Evolutionary conservation across 148 eudicot genomes (phyloP), one percentile per base, ranked within the genome.

Genomic region (Tetragonia tetragonoides): DNA sequence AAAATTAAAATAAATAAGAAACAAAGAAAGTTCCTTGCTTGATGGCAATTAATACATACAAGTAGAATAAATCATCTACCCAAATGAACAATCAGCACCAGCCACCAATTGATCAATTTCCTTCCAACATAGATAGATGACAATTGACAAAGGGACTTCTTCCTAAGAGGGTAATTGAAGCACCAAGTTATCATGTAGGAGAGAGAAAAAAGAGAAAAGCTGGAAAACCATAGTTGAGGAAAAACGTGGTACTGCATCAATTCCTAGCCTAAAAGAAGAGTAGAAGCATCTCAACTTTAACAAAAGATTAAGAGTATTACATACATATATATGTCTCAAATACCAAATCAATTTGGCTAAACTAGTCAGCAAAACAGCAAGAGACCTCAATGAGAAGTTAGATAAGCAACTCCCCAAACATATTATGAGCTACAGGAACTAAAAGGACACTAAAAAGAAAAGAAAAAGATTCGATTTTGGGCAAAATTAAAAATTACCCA

Each of bases 201-300:
- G 51, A 41, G 37, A 17, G 9, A 62, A 68, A 41, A 66, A 66
- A 46, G 68, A 39, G 40, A 73, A 72, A 77, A 57, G 70, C 69
- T 66, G 56, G 23, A 67, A 81, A 46, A 75, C 70, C 72, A 80
- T 53, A 63, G 63, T 76, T 80, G 57, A 1, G 34, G 61, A 14
- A 61, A 46, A 81, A 77, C 73, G 78, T 57, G 74, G 23, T 59
- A 16, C 37, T 38, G 72, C 77, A 81, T 81, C 80, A 67, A 67
- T 81, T 81, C 84, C 68, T 72, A 77, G 84, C 78, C 71, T 74
- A 77, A 77, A 81, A 81, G 21, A 60, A 56, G 73, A 59, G 73
- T 37, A 69, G 24, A 81, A 81, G 84, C 77, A 81, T 81, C 76
- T 67, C 7, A 65, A 65, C 78, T 81, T 76, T 70, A 70, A 75